phyloP scores from a whole-genome alignment of 2,329 filamentous ascomycete genomes.

The Colletotrichum coccodes region DNA sequence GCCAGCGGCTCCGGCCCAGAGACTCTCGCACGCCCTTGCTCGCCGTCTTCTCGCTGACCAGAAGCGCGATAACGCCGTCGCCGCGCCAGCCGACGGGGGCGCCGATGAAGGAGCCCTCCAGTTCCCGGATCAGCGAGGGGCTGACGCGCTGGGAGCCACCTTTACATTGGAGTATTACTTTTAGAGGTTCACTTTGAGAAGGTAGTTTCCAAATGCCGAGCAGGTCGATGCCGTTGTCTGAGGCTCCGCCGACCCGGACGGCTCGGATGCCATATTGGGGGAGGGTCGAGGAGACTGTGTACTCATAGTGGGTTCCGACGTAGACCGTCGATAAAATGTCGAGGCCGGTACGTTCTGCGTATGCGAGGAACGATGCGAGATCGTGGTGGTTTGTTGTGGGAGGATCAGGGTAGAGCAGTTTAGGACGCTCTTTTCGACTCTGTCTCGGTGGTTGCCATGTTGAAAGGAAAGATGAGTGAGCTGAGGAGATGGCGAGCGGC shows the following conservation, averaged over 20 bases:
- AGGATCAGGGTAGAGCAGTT: constrained; percentile 56
- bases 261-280: constrained; percentile 71
- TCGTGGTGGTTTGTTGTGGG: constrained; percentile 67
- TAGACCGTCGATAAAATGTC: constrained; percentile 68
- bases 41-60: constrained; percentile 75
- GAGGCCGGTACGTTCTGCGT: constrained; percentile 68
- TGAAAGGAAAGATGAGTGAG: background rate
- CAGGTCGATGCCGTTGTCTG: constrained; percentile 80
- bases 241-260: constrained; percentile 71
- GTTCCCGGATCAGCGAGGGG: constrained; percentile 75
- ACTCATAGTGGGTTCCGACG: constrained; percentile 82
- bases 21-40: constrained; percentile 84
- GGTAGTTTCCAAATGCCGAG: constrained; percentile 76
- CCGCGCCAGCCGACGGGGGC: constrained; percentile 80
- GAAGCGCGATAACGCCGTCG: constrained; percentile 72
- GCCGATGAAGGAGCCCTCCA: constrained; percentile 81
- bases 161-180: constrained; percentile 76
- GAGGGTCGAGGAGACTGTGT: constrained; percentile 69
- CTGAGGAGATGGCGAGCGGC: background rate
- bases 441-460: constrained; percentile 6
- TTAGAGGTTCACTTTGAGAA: constrained; percentile 49
- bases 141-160: constrained; percentile 60
- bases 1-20: constrained; percentile 72
- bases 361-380: constrained; percentile 71
- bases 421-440: background rate